These are phyloP conservation scores for Epithele typhae DNA, from an alignment of 768 basidiomycete species.

Conservation along the genomic window DNA sequence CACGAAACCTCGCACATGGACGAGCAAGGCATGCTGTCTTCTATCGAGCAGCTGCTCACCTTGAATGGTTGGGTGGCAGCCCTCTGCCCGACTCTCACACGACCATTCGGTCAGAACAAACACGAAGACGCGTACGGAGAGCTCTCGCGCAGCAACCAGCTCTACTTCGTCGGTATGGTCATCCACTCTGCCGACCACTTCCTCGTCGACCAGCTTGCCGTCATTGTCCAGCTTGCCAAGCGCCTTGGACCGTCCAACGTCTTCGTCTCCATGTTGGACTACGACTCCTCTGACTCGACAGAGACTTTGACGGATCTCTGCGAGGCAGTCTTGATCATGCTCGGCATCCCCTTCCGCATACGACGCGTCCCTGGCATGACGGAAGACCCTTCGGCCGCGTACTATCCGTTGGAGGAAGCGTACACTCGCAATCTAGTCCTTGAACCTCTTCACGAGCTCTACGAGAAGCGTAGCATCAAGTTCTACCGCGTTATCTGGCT, in stretches of 20 bases:
- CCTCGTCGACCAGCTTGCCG: conserved; percentile 95
- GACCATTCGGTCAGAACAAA: conserved; percentile 94
- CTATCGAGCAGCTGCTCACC: conserved; percentile 91
- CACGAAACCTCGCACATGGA: conserved; percentile 87
- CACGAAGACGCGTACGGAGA: conserved; percentile 86
- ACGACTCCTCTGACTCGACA: conserved; percentile 92
- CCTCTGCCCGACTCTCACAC: conserved; percentile 84
- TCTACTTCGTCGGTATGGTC: conserved; percentile 93
- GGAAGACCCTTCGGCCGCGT: conserved; percentile 76
- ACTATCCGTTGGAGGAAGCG: conserved; percentile 95
- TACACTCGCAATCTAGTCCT: conserved; percentile 89
- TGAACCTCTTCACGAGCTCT: conserved; percentile 84
- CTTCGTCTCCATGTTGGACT: conserved; percentile 98
- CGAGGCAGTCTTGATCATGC: conserved; percentile 89
- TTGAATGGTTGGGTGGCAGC: conserved; percentile 98
- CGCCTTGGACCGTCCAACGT: conserved; percentile 85
- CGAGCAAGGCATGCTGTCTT: conserved; percentile 80
- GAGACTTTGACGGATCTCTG: conserved; percentile 92
- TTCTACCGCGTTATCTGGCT: conserved; percentile 95
- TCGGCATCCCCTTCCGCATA: conserved; percentile 92
- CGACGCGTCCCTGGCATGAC: conserved; percentile 93
- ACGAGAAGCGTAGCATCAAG: conserved; percentile 67
- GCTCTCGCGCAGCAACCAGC: conserved; percentile 72
- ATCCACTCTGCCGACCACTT: conserved; percentile 99
- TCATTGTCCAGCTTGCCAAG: conserved; percentile 93